These are phyloP conservation scores for Alternaria gansuensis DNA, from an alignment of 2,329 filamentous ascomycete species.

Conservation along the genomic window DNA sequence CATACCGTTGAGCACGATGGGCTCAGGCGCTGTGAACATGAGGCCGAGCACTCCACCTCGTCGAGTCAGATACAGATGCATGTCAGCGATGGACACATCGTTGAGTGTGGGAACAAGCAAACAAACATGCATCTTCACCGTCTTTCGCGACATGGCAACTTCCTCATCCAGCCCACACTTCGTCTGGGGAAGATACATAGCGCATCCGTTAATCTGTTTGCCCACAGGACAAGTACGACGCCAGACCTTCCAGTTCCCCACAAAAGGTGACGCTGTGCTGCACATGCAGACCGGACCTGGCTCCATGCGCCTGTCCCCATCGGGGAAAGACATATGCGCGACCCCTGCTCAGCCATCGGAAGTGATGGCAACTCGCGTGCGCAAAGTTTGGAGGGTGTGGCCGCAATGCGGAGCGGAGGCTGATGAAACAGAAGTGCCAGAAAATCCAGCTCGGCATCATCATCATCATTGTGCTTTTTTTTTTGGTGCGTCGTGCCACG, in stretches of 20 bases:
- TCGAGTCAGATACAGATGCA: slow-evolving; percentile 1
- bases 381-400: slow-evolving; percentile 31
- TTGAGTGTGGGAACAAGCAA: slow-evolving; percentile 29
- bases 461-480: slow-evolving; percentile 9
- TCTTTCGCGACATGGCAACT: slow-evolving; percentile 31
- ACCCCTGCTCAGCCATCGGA: slow-evolving; percentile 39
- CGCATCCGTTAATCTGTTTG: slow-evolving; percentile 42
- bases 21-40: slow-evolving; percentile 30
- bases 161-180: slow-evolving; percentile 32
- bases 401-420: slow-evolving; percentile 23
- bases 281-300: slow-evolving; percentile 33
- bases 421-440: slow-evolving; percentile 43
- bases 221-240: slow-evolving; percentile 33
- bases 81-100: not conserved
- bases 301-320: slow-evolving; percentile 33
- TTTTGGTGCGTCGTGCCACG: not conserved
- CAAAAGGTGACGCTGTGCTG: slow-evolving; percentile 49
- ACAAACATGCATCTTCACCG: slow-evolving; percentile 33
- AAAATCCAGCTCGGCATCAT: slow-evolving; percentile 12
- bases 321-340: slow-evolving; percentile 29
- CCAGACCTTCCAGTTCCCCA: slow-evolving; percentile 42
- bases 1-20: slow-evolving; percentile 19
- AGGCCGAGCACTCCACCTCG: slow-evolving; percentile 10
- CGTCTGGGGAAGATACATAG: slow-evolving; percentile 42
- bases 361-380: slow-evolving; percentile 47